These are phyloP conservation scores for Exophiala aquamarina DNA, from an alignment of 2,329 filamentous ascomycete genomes.

Conservation along the genomic window DNA sequence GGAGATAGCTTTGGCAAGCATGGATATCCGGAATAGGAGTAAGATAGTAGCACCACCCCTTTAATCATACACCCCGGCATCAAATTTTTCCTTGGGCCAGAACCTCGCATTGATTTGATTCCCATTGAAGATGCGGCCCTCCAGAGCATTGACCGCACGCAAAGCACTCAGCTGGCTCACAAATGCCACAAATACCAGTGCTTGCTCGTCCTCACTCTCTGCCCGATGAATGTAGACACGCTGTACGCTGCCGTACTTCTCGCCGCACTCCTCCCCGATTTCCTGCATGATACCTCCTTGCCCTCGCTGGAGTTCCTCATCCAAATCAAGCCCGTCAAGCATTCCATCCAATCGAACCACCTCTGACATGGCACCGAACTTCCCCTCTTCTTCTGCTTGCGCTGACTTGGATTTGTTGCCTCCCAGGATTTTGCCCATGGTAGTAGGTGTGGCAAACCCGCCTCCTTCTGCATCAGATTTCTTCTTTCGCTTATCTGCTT, in stretches of 20 bases:
- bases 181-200: conserved; percentile 89
- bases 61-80: conserved; percentile 37
- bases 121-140: conserved; percentile 84
- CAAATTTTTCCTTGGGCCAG: conserved; percentile 81
- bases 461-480: conserved; percentile 75
- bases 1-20: too few species aligned
- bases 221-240: conserved; percentile 63
- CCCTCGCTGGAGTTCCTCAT: conserved; percentile 68
- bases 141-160: conserved; percentile 82
- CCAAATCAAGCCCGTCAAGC: conserved; percentile 80
- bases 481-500: conserved; percentile 84
- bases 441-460: conserved; percentile 69
- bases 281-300: conserved; percentile 76
- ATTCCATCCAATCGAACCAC: conserved; percentile 83
- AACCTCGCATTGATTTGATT: conserved; percentile 81
- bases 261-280: conserved; percentile 89
- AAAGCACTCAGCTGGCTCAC: conserved; percentile 81
- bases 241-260: conserved; percentile 84
- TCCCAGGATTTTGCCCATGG: conserved; percentile 77
- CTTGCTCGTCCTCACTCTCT: conserved; percentile 43
- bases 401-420: conserved; percentile 57
- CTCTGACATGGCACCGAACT: conserved; percentile 72
- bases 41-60: neutral
- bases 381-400: conserved; percentile 47
- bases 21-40: too few species aligned